Conservation (phyloP, 164 flowering plant species). For the Malania oleifera region DNA sequence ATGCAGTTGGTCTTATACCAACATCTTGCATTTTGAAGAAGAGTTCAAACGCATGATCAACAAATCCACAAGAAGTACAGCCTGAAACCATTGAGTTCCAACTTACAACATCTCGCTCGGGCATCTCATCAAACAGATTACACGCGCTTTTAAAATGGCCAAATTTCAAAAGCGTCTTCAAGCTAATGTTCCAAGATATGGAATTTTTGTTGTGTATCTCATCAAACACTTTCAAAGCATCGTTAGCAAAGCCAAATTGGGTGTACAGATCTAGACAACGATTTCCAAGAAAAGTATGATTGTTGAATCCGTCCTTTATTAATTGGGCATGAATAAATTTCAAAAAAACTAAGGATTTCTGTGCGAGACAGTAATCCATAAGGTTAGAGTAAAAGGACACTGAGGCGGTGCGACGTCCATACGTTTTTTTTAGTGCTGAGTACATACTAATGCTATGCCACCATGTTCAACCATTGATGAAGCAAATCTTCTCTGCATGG, state of each 20-base stretch:
- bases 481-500: too few species aligned
- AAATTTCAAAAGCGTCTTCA: conserved; percentile 14
- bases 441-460: conserved; percentile 17
- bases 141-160: conserved; percentile 2
- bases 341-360: conserved; percentile 26
- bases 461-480: too few species aligned
- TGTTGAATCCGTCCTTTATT: conserved; percentile 41
- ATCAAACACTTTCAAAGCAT: conserved; percentile 27
- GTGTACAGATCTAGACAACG: conserved; percentile 43
- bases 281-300: conserved; percentile 48
- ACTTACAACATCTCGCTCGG: conserved; percentile 13
- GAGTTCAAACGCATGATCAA: conserved; percentile 7
- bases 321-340: conserved; percentile 49
- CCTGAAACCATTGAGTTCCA: conserved; percentile 20
- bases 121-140: conserved; percentile 7
- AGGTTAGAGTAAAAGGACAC: conserved; percentile 30
- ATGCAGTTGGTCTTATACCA: conserved; percentile 33
- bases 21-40: conserved; percentile 18
- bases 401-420: conserved; percentile 13
- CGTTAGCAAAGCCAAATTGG: conserved; percentile 21
- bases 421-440: conserved; percentile 17
- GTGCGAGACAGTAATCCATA: conserved; percentile 31
- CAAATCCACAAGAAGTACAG: conserved; percentile 10
- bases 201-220: too few species aligned
- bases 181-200: too few species aligned